Base-by-base conservation (phyloP, 1,284 basidiomycete species). In the Sphaerobolus stellatus region DNA sequence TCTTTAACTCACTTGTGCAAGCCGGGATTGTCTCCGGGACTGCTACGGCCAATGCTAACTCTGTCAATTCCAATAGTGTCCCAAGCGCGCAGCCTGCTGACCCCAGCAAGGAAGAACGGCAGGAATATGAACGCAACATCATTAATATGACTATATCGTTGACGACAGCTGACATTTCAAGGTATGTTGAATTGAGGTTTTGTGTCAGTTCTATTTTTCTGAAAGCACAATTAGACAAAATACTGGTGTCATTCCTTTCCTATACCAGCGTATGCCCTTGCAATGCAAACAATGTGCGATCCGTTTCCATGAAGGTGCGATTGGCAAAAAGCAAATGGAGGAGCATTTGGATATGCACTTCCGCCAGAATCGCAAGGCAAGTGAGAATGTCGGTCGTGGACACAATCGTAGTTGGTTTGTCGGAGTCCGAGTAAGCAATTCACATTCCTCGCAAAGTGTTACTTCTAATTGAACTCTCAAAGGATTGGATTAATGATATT, bases 261-360 rank as follows among this genome's bases (percentile, higher is more conserved):
- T 96, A 49, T 92, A 92, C 62, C 78, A 84, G 56, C 82, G 83
- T 56, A 77, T 96, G 22, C 81, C 89, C 9, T 75, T 84, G 22
- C 90, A 94, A 71, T 99, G 96, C 78, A 93, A 90, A 70, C 96
- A 98, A 67, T 99, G 96, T 75, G 92, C 90, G 9, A 75, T 92
- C 58, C 86, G 97, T 51, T 98, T 96, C 70, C 76, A 87, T 43
- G 86, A 90, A 60, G 83, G 82, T 36, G 66, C 73, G 25, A 66
- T 75, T 48, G 92, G 92, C 59, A 92, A 89, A 72, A 86, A 85
- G 66, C 79, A 78, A 25, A 82, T 95, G 76, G 86, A 97, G 63
- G 82, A 88, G 52, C 97, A 99, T 68, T 80, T 99, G 62, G 97
- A 99, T 69, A 92, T 94, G 89, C 97, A 99, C 72, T 98, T 98